Evolutionary conservation across 2,329 filamentous ascomycete genomes (phyloP).

Genomic region (Pestalotiopsis sp.): DNA sequence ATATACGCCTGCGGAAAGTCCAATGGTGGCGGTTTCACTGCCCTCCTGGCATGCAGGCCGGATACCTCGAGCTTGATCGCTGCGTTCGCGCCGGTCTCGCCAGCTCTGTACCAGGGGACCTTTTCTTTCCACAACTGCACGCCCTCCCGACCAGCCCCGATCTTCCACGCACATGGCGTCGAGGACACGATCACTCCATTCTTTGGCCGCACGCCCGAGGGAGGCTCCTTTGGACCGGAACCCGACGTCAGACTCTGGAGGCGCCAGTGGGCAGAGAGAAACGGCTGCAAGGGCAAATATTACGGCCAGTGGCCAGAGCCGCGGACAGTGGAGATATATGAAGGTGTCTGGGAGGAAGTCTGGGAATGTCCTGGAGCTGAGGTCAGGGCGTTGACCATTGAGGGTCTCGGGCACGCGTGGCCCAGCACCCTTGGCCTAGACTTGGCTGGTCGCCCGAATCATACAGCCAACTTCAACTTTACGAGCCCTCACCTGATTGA

Average conservation of each 20-base stretch:
- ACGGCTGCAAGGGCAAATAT: slow-evolving; percentile 16
- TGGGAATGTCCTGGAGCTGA: slow-evolving; percentile 22
- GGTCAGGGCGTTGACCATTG: slow-evolving; percentile 19
- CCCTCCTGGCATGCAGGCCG: slow-evolving; percentile 20
- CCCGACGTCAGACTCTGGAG: slow-evolving; percentile 22
- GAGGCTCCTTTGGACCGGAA: slow-evolving; percentile 17
- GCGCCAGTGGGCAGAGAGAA: slow-evolving; percentile 21
- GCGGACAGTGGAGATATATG: slow-evolving; percentile 17
- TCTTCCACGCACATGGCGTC: slow-evolving; percentile 21
- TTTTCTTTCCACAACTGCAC: slow-evolving; percentile 19
- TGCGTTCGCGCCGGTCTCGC: slow-evolving; percentile 21
- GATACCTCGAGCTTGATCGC: slow-evolving; percentile 20
- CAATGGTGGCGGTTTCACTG: slow-evolving; percentile 23
- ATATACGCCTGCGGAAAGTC: slow-evolving; percentile 24
- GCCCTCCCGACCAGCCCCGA: slow-evolving; percentile 17
- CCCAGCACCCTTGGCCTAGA: slow-evolving; percentile 21
- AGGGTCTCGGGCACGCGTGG: slow-evolving; percentile 22
- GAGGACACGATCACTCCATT: slow-evolving; percentile 21
- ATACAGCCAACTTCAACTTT: slow-evolving; percentile 22
- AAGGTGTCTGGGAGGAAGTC: slow-evolving; percentile 21
- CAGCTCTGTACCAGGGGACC: slow-evolving; percentile 21
- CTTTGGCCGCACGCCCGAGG: slow-evolving; percentile 16
- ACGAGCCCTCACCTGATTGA: slow-evolving; percentile 22
- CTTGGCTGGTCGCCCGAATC: slow-evolving; percentile 17
- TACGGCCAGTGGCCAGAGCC: slow-evolving; percentile 18